A percentile compares a stretch with the other conserved stretches of the same genome.
Evolutionary conservation across 306 rosid species (phyloP).

Genomic region (Comarum palustre): DNA sequence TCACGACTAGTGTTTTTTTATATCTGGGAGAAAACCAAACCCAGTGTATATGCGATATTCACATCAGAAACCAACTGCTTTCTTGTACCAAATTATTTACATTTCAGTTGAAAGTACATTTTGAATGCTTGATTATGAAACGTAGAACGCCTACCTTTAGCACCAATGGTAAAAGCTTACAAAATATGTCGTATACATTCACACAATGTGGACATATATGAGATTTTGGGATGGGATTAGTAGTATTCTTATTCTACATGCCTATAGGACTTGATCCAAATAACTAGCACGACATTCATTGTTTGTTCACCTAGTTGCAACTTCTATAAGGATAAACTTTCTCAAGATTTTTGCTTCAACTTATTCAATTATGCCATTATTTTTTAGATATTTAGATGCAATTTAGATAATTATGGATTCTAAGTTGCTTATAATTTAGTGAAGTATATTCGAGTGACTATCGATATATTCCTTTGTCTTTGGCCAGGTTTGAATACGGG

Average conservation of each 20-base stretch:
- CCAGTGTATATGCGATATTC: slow-evolving; percentile 20
- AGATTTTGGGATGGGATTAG: background rate
- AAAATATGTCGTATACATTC: background rate
- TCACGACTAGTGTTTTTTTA: background rate
- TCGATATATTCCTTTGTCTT: too few relatives aligned
- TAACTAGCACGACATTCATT: too few relatives aligned
- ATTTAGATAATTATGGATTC: too few relatives aligned
- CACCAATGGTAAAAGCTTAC: background rate
- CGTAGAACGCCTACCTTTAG: slow-evolving; percentile 4
- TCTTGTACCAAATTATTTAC: slow-evolving; percentile 1
- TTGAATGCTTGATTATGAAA: background rate
- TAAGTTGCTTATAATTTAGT: too few relatives aligned
- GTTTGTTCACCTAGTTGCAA: too few relatives aligned
- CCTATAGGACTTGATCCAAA: too few relatives aligned
- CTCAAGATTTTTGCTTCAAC: too few relatives aligned
- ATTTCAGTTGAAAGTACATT: slow-evolving; percentile 16
- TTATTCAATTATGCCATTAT: too few relatives aligned
- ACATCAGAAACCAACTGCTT: background rate
- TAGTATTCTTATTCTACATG: too few relatives aligned
- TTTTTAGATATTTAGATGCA: too few relatives aligned
- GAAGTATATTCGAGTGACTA: too few relatives aligned
- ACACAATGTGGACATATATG: background rate
- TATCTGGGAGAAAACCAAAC: slow-evolving; percentile 12
- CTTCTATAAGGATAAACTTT: too few relatives aligned
- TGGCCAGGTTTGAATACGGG: rapidly evolving